phyloP scores from a whole-genome alignment of 768 basidiomycete species.

The Trametes elegans region DNA sequence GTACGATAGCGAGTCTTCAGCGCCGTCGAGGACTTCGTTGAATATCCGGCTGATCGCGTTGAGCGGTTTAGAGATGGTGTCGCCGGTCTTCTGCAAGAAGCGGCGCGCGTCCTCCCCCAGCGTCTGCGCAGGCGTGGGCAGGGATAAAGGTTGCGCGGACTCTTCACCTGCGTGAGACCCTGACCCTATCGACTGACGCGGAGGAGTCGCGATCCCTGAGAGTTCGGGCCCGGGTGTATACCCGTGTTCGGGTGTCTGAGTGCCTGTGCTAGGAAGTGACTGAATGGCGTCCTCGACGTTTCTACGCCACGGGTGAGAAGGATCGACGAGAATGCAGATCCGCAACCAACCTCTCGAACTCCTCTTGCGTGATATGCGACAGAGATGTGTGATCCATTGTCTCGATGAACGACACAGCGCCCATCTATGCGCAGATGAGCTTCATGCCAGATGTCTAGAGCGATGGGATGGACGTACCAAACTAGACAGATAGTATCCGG shows the following conservation, averaged over 20 bases:
- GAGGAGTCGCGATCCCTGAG: constrained; percentile 16
- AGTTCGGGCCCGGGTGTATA: constrained; percentile 29
- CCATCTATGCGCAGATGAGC: constrained; percentile 71
- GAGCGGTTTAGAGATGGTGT: constrained; percentile 88
- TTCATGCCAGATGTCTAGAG: too few species aligned
- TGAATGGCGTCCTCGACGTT: constrained; percentile 65
- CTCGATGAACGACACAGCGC: constrained; percentile 96
- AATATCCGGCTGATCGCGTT: constrained; percentile 86
- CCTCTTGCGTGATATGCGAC: constrained; percentile 90
- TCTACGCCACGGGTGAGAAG: constrained; percentile 21
- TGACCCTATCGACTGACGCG: constrained; percentile 8
- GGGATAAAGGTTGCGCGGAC: constrained; percentile 75
- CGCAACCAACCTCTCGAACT: constrained; percentile 73
- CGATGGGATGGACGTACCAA: constrained; percentile 77
- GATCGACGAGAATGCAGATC: neutral
- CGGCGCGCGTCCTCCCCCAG: constrained; percentile 71
- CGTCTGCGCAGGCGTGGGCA: constrained; percentile 49
- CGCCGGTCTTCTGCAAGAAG: constrained; percentile 86
- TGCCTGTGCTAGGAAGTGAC: constrained; percentile 39
- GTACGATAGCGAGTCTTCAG: constrained; percentile 61
- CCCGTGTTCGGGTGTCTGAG: constrained; percentile 31
- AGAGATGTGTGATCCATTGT: constrained; percentile 95
- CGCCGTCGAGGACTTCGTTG: constrained; percentile 75
- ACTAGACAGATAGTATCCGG: constrained; percentile 96
- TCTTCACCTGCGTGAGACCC: constrained; percentile 77